Conservation (phyloP, 345 rosid genomes). For the Moricandia moricandioides region DNA sequence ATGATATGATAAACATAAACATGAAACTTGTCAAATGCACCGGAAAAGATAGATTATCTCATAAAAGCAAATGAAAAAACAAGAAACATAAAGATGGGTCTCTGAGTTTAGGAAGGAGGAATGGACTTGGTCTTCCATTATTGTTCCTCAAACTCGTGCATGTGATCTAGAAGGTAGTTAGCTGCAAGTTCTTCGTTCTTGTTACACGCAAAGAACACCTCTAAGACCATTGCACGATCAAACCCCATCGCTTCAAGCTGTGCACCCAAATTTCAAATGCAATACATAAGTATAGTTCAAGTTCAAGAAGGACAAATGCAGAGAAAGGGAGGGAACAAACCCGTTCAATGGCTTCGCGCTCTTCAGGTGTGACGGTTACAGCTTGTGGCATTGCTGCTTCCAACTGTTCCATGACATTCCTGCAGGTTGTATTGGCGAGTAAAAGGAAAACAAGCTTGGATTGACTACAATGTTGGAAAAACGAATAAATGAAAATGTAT, state of each 20-base stretch:
- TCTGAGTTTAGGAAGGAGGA: slow-evolving; percentile 29
- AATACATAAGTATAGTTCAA: background rate
- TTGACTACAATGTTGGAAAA: background rate
- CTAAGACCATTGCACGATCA: slow-evolving; percentile 68
- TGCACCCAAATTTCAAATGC: background rate
- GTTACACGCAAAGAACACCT: slow-evolving; percentile 92
- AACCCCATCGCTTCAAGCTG: slow-evolving; percentile 96
- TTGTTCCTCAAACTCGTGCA: slow-evolving; percentile 85
- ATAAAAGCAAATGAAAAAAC: background rate
- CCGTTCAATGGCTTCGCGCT: slow-evolving; percentile 92
- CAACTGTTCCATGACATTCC: slow-evolving; percentile 71
- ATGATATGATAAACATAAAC: slow-evolving; percentile 31
- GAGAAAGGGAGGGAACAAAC: slow-evolving; percentile 37
- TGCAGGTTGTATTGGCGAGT: slow-evolving; percentile 18
- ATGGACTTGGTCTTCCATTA: slow-evolving; percentile 22
- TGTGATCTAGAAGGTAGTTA: slow-evolving; percentile 89
- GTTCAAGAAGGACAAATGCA: background rate
- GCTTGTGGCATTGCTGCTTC: slow-evolving; percentile 87
- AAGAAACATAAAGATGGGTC: slow-evolving; percentile 22
- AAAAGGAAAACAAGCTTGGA: slow-evolving; percentile 1
- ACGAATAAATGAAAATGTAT: background rate
- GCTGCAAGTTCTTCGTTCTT: slow-evolving; percentile 94
- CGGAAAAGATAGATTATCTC: slow-evolving; percentile 21
- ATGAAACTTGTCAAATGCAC: slow-evolving; percentile 35
- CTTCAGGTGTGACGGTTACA: slow-evolving; percentile 83